Conservation (phyloP, 2,329 filamentous ascomycete genomes). For the Exutisphaerella laricina region DNA sequence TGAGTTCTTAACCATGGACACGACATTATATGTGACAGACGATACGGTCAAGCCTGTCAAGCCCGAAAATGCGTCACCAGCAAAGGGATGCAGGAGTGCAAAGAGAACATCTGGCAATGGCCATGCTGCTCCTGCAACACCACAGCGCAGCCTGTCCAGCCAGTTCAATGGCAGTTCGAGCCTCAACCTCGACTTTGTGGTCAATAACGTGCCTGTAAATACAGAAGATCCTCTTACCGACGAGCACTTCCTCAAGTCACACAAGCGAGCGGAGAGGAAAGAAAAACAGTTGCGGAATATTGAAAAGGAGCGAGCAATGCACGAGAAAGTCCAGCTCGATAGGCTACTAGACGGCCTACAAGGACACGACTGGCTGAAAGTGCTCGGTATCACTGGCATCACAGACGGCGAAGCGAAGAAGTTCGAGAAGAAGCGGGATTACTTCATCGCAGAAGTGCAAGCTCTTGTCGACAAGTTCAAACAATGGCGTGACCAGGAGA, state of each 20-base stretch:
- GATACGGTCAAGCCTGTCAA: conserved; percentile 16
- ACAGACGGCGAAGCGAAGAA: conserved; percentile 81
- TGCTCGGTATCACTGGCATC: conserved; percentile 81
- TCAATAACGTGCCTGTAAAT: conserved; percentile 31
- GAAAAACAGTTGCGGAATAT: conserved; percentile 65
- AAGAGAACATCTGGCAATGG: conserved; percentile 15
- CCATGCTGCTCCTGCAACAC: conserved; percentile 13
- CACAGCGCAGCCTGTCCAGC: conserved; percentile 10
- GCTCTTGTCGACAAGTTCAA: conserved; percentile 81
- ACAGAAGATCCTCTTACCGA: conserved; percentile 53
- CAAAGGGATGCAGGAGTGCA: conserved; percentile 12
- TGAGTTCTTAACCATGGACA: conserved; percentile 49
- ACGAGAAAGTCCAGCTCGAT: conserved; percentile 62
- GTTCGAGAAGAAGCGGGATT: conserved; percentile 76
- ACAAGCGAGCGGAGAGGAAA: conserved; percentile 57
- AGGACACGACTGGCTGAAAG: conserved; percentile 85
- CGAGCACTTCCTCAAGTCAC: conserved; percentile 52
- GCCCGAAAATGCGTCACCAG: conserved; percentile 10
- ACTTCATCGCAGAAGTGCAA: conserved; percentile 79
- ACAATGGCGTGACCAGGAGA: conserved; percentile 84
- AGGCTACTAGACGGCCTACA: conserved; percentile 72
- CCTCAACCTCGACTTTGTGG: conserved; percentile 22
- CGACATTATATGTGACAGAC: conserved; percentile 29
- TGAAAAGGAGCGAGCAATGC: conserved; percentile 60
- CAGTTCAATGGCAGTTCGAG: conserved; percentile 21